A percentile compares a stretch with the other conserved stretches of the same genome.
Evolutionary conservation across 176 grass and related monocot genomes (phyloP).

Genomic region (Lolium rigidum): DNA sequence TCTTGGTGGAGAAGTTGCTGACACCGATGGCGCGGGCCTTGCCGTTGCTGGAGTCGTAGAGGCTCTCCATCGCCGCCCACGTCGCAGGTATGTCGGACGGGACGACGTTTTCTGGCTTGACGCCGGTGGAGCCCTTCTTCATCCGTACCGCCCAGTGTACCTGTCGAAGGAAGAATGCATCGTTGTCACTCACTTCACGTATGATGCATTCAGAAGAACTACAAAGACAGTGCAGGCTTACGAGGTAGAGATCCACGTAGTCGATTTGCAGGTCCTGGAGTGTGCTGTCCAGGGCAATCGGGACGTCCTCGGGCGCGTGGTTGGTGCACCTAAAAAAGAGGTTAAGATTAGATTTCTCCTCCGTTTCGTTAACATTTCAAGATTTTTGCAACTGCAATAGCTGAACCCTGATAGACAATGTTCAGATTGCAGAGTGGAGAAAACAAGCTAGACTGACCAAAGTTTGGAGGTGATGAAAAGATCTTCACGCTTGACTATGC

Average conservation of each 20-base stretch:
- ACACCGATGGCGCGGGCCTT: slow-evolving; percentile 79
- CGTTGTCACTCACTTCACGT: too few species aligned
- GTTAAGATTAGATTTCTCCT: too few species aligned
- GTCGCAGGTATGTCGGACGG: slow-evolving; percentile 64
- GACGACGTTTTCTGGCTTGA: slow-evolving; percentile 51
- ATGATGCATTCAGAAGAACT: background rate
- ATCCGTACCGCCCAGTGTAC: slow-evolving; percentile 76
- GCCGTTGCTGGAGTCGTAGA: slow-evolving; percentile 72
- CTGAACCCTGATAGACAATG: background rate
- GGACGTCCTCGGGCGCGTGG: slow-evolving; percentile 79
- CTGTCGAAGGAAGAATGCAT: slow-evolving; percentile 27
- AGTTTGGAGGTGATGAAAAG: slow-evolving; percentile 91
- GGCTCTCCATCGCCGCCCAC: slow-evolving; percentile 73
- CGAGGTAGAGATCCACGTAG: slow-evolving; percentile 90
- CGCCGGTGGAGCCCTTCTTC: slow-evolving; percentile 54
- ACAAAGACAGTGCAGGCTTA: background rate
- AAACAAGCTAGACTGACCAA: slow-evolving; percentile 44
- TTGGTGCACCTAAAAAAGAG: slow-evolving; percentile 46
- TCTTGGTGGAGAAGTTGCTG: slow-evolving; percentile 84
- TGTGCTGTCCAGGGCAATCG: slow-evolving; percentile 56
- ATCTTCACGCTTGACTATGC: slow-evolving; percentile 63
- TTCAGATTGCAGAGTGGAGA: too few species aligned
- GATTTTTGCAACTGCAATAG: too few species aligned
- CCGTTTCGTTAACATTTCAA: too few species aligned
- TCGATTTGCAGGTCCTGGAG: slow-evolving; percentile 77